Evolutionary conservation across 108 stramenopile species (phyloP).

Genomic region (Mediolabrus comicus): DNA sequence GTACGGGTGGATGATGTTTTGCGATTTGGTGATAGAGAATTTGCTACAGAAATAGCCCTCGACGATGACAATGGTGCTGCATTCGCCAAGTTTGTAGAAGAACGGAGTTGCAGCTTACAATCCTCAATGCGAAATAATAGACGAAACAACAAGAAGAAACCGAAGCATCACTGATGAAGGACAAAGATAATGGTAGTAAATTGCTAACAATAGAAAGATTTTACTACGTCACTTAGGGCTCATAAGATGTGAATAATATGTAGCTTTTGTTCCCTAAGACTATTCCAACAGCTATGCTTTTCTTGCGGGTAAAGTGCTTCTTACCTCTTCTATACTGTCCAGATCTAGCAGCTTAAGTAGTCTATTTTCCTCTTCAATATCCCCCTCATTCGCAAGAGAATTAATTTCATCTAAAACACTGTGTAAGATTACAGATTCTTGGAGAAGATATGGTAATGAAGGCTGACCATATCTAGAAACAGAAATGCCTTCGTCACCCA

Average conservation of each 20-base stretch:
- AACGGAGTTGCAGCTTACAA: conserved; percentile 16
- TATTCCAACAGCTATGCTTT: no score
- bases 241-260: background rate
- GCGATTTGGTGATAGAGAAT: conserved; percentile 74
- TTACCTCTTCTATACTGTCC: conserved; percentile 49
- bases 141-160: conserved; percentile 17
- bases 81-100: conserved; percentile 47
- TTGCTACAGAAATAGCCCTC: conserved; percentile 60
- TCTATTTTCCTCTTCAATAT: conserved; percentile 58
- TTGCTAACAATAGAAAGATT: background rate
- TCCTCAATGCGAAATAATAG: conserved; percentile 15
- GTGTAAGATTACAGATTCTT: conserved; percentile 79
- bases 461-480: conserved; percentile 63
- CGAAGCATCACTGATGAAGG: conserved; percentile 2
- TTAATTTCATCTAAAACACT: conserved; percentile 72
- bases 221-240: background rate
- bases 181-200: background rate
- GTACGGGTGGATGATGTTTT: conserved; percentile 64
- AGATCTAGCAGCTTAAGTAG: conserved; percentile 53
- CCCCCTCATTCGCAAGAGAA: conserved; percentile 49
- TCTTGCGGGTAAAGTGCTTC: conserved; percentile 64
- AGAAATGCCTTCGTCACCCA: conserved; percentile 39
- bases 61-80: conserved; percentile 62
- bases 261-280: no score
- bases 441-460: conserved; percentile 64